Conservation (phyloP, 768 basidiomycete species). For the Tricholoma matsutake region DNA sequence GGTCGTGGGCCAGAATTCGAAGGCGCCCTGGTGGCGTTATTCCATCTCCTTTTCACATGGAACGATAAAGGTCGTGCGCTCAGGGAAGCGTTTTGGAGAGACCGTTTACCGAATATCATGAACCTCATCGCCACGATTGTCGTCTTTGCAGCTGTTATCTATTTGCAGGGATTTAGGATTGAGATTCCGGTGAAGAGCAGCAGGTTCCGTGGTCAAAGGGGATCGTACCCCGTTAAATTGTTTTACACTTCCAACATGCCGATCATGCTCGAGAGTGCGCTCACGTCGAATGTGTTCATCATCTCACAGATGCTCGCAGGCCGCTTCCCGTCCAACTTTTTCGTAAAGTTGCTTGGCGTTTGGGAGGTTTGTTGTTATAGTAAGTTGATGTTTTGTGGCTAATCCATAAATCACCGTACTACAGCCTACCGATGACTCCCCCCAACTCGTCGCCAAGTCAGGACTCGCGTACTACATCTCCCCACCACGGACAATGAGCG, state of each 20-base stretch:
- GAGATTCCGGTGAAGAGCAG: constrained; percentile 98
- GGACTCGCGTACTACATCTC: constrained; percentile 99
- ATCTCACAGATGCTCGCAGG: constrained; percentile 92
- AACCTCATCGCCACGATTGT: constrained; percentile 89
- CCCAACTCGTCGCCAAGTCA: constrained; percentile 85
- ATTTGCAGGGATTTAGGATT: constrained; percentile 97
- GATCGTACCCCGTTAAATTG: constrained; percentile 94
- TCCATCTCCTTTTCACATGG: constrained; percentile 98
- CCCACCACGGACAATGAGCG: constrained; percentile 89
- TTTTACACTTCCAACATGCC: constrained; percentile 99
- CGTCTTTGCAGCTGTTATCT: constrained; percentile 95
- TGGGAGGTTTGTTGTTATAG: constrained; percentile 98
- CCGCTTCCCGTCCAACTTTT: constrained; percentile 87
- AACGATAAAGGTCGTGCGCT: constrained; percentile 97
- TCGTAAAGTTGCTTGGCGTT: constrained; percentile 89
- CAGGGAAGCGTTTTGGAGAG: constrained; percentile 97
- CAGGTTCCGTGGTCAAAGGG: constrained; percentile 94
- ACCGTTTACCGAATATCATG: constrained; percentile 96
- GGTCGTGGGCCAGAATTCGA: constrained; percentile 98
- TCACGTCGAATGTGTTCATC: constrained; percentile 94
- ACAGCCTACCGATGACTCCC: constrained; percentile 90
- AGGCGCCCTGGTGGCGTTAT: constrained; percentile 91
- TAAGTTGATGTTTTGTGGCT: neutral
- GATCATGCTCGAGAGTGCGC: constrained; percentile 95
- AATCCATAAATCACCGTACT: neutral